phyloP scores from a whole-genome alignment of 768 basidiomycete genomes.

The Ramaria sp. region DNA sequence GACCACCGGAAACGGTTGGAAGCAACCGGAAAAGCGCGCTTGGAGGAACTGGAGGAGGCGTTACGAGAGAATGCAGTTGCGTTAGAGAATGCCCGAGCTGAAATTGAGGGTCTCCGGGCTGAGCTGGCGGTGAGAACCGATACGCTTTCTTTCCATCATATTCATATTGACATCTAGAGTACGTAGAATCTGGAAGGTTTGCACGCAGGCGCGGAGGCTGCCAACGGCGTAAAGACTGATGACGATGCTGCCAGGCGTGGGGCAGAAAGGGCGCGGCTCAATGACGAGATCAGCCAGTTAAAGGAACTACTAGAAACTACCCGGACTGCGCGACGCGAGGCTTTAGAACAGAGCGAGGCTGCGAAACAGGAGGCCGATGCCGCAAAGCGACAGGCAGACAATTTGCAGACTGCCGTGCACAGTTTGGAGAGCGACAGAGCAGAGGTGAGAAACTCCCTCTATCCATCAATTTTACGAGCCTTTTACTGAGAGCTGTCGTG shows the following conservation, averaged over 20 bases:
- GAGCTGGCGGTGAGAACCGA: slow-evolving; percentile 58
- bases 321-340: slow-evolving; percentile 17
- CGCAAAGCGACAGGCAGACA: slow-evolving; percentile 9
- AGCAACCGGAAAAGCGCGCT: slow-evolving; percentile 44
- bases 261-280: slow-evolving; percentile 41
- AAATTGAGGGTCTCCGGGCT: slow-evolving; percentile 68
- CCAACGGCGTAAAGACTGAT: slow-evolving; percentile 17
- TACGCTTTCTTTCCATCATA: neutral
- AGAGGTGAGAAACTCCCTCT: slow-evolving; percentile 12
- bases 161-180: slow-evolving; percentile 5
- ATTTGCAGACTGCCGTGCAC: slow-evolving; percentile 4
- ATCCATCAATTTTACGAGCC: neutral
- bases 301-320: slow-evolving; percentile 36
- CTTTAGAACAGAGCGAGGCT: slow-evolving; percentile 11
- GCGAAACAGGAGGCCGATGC: slow-evolving; percentile 10
- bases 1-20: slow-evolving; percentile 57
- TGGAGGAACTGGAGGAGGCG: slow-evolving; percentile 85
- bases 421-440: slow-evolving; percentile 15
- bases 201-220: slow-evolving; percentile 28
- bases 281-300: slow-evolving; percentile 46
- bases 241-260: slow-evolving; percentile 38
- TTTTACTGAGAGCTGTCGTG: neutral
- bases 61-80: slow-evolving; percentile 78
- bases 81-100: slow-evolving; percentile 81
- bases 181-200: slow-evolving; percentile 57